These are phyloP conservation scores for Besnoitia besnoiti DNA, from an alignment of 169 alveolate genomes.

Conservation along the genomic window DNA sequence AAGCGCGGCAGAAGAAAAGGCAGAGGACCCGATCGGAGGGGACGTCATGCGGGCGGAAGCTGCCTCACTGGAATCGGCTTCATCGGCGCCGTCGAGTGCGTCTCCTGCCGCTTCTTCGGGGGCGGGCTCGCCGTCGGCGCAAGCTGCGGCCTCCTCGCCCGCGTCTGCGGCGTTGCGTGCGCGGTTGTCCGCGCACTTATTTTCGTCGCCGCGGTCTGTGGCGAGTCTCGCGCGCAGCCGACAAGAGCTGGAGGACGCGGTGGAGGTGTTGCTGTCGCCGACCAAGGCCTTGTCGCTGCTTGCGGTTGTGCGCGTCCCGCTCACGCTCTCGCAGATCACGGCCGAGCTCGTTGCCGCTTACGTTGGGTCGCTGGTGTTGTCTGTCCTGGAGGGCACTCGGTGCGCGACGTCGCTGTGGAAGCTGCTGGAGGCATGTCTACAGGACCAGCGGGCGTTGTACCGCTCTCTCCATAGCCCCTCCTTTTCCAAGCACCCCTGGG, in stretches of 20 bases:
- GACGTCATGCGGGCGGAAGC: not conserved
- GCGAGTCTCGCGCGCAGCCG: not conserved
- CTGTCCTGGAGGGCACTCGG: not conserved
- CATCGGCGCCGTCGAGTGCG: not conserved
- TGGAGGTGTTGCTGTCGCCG: not conserved
- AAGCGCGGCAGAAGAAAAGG: not conserved
- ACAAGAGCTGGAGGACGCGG: not conserved
- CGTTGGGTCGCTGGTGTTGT: not conserved
- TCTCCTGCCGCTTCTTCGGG: not conserved
- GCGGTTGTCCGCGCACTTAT: not conserved
- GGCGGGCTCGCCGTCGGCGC: too few species aligned
- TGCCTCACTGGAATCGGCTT: not conserved
- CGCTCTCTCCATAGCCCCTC: not conserved
- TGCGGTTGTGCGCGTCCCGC: not conserved
- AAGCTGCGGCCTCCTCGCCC: not conserved
- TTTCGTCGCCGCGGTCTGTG: not conserved
- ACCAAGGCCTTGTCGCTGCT: not conserved
- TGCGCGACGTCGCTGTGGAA: conserved; percentile 2
- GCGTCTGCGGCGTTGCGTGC: not conserved
- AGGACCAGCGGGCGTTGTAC: not conserved
- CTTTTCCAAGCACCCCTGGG: conserved; percentile 26
- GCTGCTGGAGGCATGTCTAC: not conserved
- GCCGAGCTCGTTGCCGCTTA: conserved; percentile 5
- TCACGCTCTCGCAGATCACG: not conserved
- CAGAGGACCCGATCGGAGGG: too few species aligned